Conservation (phyloP, 805 yeast species). For the Lipomyces spencermartinsiae region DNA sequence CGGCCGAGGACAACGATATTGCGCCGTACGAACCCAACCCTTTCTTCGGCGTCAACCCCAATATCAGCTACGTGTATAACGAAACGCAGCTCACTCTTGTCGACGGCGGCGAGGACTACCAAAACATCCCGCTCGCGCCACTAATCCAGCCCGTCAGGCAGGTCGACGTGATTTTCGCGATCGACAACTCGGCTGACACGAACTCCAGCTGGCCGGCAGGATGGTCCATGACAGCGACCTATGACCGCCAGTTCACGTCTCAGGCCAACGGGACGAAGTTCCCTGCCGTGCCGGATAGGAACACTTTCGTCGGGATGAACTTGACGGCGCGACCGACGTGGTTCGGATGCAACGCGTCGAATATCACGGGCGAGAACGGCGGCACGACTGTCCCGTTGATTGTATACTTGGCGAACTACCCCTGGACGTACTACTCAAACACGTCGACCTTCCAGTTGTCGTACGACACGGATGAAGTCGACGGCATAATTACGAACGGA, state of each 20-base stretch:
- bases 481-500: constrained; percentile 72
- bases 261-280: constrained; percentile 67
- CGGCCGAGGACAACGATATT: constrained; percentile 57
- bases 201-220: constrained; percentile 65
- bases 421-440: constrained; percentile 68
- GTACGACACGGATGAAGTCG: constrained; percentile 64
- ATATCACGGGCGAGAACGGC: constrained; percentile 59
- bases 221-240: constrained; percentile 61
- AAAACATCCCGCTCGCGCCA: constrained; percentile 70
- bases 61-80: constrained; percentile 49
- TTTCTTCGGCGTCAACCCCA: constrained; percentile 54
- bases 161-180: constrained; percentile 70
- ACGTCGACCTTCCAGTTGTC: constrained; percentile 72
- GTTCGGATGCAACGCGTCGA: constrained; percentile 78
- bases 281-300: constrained; percentile 79
- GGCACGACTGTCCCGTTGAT: constrained; percentile 67
- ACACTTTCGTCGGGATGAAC: constrained; percentile 64
- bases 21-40: constrained; percentile 81
- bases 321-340: constrained; percentile 74
- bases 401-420: constrained; percentile 78
- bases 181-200: constrained; percentile 69
- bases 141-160: constrained; percentile 64
- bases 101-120: constrained; percentile 77
- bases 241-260: constrained; percentile 59
- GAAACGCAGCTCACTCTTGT: constrained; percentile 57